Conservation (phyloP, 1,139 yeast genomes). For the Taphrina populina region DNA sequence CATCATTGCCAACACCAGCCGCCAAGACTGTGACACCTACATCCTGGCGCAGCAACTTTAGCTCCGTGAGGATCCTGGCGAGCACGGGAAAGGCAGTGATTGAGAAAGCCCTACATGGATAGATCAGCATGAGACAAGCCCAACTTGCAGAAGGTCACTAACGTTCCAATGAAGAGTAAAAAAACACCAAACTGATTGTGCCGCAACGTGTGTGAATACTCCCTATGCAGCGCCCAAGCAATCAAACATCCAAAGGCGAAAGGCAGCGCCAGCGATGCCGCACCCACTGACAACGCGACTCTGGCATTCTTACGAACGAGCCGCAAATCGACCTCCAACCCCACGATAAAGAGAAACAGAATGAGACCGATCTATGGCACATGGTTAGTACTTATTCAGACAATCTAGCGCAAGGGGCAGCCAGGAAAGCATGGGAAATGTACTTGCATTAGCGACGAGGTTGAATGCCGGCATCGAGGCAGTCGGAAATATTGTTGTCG, state of each 20-base stretch:
- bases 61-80: slow-evolving; percentile 72
- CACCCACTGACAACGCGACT: slow-evolving; percentile 66
- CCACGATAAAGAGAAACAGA: slow-evolving; percentile 69
- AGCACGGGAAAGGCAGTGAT: slow-evolving; percentile 83
- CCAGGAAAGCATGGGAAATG: neutral
- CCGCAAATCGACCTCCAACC: slow-evolving; percentile 69
- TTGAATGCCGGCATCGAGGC: slow-evolving; percentile 63
- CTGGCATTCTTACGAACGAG: slow-evolving; percentile 60
- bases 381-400: no score
- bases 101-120: slow-evolving; percentile 70
- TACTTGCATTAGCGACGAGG: slow-evolving; percentile 56
- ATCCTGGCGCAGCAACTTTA: slow-evolving; percentile 65
- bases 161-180: slow-evolving; percentile 31
- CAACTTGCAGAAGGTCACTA: slow-evolving; percentile 51
- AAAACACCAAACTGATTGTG: slow-evolving; percentile 43
- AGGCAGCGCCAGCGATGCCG: slow-evolving; percentile 69
- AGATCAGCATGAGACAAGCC: slow-evolving; percentile 75
- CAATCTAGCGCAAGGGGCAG: neutral
- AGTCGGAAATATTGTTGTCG: slow-evolving; percentile 61
- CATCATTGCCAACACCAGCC: slow-evolving; percentile 77
- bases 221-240: slow-evolving; percentile 63
- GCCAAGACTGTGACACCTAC: slow-evolving; percentile 78
- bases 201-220: slow-evolving; percentile 47
- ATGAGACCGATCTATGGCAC: slow-evolving; percentile 56
- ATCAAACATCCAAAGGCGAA: slow-evolving; percentile 75